Percentiles rank a stretch among this genome's conserved stretches.
Conservation (phyloP, 371 early-diverging fungal genomes). For the Furculomyces boomerangus region DNA sequence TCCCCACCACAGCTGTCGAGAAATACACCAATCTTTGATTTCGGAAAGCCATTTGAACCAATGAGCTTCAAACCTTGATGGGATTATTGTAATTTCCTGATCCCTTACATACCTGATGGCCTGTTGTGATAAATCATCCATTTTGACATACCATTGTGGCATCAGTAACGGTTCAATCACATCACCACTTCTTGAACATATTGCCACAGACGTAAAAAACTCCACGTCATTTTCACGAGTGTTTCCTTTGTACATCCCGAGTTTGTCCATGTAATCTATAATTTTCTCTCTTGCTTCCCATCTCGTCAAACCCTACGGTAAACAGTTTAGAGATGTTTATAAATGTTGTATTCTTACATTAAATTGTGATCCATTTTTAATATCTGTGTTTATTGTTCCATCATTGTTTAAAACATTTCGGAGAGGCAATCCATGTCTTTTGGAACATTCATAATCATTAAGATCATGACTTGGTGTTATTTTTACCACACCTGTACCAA, state of each 20-base stretch:
- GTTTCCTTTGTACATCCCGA: constrained; percentile 54
- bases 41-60: constrained; percentile 94
- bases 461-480: constrained; percentile 97
- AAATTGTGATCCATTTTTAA: constrained; percentile 28
- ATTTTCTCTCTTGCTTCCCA: constrained; percentile 89
- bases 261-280: constrained; percentile 58
- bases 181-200: constrained; percentile 84
- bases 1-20: constrained; percentile 99
- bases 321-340: not conserved
- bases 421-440: constrained; percentile 62
- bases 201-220: constrained; percentile 59
- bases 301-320: constrained; percentile 57
- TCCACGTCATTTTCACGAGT: constrained; percentile 40
- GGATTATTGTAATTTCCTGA: constrained; percentile 58
- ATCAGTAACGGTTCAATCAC: constrained; percentile 92
- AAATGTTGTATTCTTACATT: constrained; percentile 44
- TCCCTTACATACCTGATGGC: constrained; percentile 51
- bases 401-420: constrained; percentile 69
- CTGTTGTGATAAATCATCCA: constrained; percentile 55
- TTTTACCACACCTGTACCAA: constrained; percentile 97
- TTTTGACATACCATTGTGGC: constrained; percentile 96
- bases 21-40: constrained; percentile 97
- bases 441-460: constrained; percentile 87
- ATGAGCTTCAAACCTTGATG: constrained; percentile 59
- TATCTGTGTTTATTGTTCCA: constrained; percentile 44